phyloP scores from a whole-genome alignment of 305 asterid genomes.

The Rubia peregrina region DNA sequence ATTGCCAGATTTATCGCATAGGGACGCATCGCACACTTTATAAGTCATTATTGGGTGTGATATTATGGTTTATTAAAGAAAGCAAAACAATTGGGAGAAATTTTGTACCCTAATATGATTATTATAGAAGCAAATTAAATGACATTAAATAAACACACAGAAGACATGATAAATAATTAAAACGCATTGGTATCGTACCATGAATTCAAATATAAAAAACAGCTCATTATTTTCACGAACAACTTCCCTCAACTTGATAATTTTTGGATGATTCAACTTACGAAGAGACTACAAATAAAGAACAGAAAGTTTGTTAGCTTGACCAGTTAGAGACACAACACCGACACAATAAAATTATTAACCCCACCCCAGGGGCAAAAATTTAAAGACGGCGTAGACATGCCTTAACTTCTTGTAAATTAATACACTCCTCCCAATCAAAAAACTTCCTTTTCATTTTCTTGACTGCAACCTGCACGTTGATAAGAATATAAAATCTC shows the following conservation, averaged over 20 bases:
- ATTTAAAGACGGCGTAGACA: conserved; percentile 12
- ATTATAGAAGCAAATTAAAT: neutral
- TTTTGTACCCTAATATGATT: neutral
- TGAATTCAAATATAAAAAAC: conserved; percentile 88
- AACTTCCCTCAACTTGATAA: conserved; percentile 89
- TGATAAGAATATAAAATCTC: neutral
- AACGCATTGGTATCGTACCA: conserved; percentile 40
- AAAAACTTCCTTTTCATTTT: conserved; percentile 89
- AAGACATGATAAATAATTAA: neutral
- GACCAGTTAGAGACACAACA: neutral
- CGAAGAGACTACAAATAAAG: conserved; percentile 66
- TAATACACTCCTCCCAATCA: conserved; percentile 84
- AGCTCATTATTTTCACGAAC: conserved; percentile 87
- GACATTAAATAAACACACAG: neutral
- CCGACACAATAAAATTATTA: neutral
- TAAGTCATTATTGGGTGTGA: neutral
- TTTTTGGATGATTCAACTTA: conserved; percentile 72
- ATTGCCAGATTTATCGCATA: too few relatives aligned
- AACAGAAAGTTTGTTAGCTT: conserved; percentile 5
- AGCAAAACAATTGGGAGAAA: neutral
- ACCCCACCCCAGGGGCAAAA: neutral
- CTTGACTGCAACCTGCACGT: conserved; percentile 79
- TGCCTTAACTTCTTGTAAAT: conserved; percentile 90
- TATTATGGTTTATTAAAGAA: neutral
- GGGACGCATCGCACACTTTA: too few relatives aligned